Evolutionary conservation across 2,329 filamentous ascomycete genomes (phyloP), one percentile per base, ranked within the genome.

Genomic region (Sporothrix mexicana): DNA sequence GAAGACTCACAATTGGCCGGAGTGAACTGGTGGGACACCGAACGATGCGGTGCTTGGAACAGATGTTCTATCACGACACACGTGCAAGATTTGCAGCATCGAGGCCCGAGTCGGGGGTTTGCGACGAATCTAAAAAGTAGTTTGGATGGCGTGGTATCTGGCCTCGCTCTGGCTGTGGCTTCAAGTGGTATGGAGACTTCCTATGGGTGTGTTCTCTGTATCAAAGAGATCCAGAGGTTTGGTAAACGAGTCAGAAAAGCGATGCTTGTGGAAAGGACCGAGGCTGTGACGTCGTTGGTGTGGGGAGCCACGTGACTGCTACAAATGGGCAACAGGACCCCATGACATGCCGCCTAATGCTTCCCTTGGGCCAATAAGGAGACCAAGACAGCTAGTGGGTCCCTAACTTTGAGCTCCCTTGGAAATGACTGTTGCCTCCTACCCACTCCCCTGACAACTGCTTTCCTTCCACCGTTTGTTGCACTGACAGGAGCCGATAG

Each of bases 281-380:
- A 67, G 64, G 64, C 45, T 49, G 45, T 67, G 64, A 51, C 64
- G 64, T 67, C 45, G 64, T 67, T 51, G 41, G 61, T 43, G 45
- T 51, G 45, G 23, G 23, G 23, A 8, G 36, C 45, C 64, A 67
- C 64, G 64, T 67, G 64, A 67, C 61, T 47, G 13, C 41, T 12
- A 1, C 61, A 47, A 45, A 23, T 12, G 51, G 51, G 51, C 13
- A 20, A 53, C 30, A 36, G 30, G 30, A 7, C 4, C 30, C 30
- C 30, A 5, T 6, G 30, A 6, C 30, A 36, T 6, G 30, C 30
- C 30, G 30, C 30, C 30, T 36, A 36, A 36, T 36, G 30, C 7
- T 36, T 36, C 30, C 30, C 30, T 36, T 7, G 30, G 30, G 30
- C 30, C 30, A 4, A 36, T 36, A 4, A 36, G 5, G 4, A 36